Conservation (phyloP, 2,329 filamentous ascomycete genomes). For the Scorias spongiosa region DNA sequence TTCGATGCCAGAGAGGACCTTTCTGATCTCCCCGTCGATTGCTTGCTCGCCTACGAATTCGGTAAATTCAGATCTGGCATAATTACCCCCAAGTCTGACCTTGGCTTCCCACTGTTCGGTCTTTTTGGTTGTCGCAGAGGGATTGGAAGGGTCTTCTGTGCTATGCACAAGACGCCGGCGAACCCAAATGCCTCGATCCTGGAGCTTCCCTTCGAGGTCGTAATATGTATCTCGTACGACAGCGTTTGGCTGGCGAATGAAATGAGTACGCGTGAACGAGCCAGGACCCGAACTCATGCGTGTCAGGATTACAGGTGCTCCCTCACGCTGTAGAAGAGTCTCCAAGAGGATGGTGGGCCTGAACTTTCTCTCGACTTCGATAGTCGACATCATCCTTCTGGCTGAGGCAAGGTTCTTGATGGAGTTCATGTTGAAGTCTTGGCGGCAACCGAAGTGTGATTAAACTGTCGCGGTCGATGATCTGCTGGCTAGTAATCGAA, state of each 20-base stretch:
- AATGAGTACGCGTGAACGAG: not conserved
- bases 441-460: not conserved
- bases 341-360: not conserved
- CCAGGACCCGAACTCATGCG: not conserved
- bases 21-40: not conserved
- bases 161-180: constrained; percentile 3
- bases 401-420: not conserved
- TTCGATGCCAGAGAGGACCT: not conserved
- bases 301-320: too few species aligned
- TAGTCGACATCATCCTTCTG: not conserved
- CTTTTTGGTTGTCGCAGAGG: not conserved
- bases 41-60: constrained; percentile 3
- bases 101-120: constrained; percentile 7
- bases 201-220: constrained; percentile 4
- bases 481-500: too few species aligned
- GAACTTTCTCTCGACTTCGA: constrained; percentile 11
- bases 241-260: constrained; percentile 1
- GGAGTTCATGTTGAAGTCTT: not conserved
- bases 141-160: not conserved
- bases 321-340: not conserved
- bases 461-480: too few species aligned
- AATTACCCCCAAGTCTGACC: constrained; percentile 6
- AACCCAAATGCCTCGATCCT: constrained; percentile 6
- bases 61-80: constrained; percentile 5
- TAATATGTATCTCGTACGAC: constrained; percentile 8